Evolutionary conservation across 176 grass and related monocot genomes (phyloP).

Genomic region (Cocos nucifera): DNA sequence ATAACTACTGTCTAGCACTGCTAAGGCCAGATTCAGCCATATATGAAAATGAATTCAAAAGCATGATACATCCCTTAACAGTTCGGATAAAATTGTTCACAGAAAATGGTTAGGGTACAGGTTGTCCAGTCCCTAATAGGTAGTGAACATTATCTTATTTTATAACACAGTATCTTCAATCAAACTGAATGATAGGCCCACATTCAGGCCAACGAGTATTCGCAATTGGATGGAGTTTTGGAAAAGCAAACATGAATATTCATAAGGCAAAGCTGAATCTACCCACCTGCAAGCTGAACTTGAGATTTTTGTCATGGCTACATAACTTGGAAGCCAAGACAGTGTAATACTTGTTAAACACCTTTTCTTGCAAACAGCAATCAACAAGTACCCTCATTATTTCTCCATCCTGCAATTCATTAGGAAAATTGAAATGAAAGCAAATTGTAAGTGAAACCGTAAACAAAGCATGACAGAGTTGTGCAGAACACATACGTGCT

Average conservation of each 20-base stretch:
- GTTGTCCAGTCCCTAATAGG: no score
- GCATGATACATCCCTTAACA: no score
- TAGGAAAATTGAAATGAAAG: constrained; percentile 4
- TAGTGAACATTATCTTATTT: no score
- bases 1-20: no score
- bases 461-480: neutral
- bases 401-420: constrained; percentile 60
- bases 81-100: no score
- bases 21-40: no score
- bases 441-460: constrained; percentile 1
- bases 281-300: constrained; percentile 82
- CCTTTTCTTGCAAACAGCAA: constrained; percentile 90
- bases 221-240: no score
- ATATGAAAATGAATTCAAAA: no score
- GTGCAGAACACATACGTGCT: constrained; percentile 38
- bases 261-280: neutral
- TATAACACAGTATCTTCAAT: no score
- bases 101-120: no score
- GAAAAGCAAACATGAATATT: neutral
- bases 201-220: no score
- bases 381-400: constrained; percentile 90
- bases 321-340: constrained; percentile 87
- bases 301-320: constrained; percentile 83
- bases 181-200: no score
- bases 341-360: constrained; percentile 90